These are phyloP conservation scores for Avena sativa DNA, from an alignment of 176 grass and related monocot species.

Conservation along the genomic window DNA sequence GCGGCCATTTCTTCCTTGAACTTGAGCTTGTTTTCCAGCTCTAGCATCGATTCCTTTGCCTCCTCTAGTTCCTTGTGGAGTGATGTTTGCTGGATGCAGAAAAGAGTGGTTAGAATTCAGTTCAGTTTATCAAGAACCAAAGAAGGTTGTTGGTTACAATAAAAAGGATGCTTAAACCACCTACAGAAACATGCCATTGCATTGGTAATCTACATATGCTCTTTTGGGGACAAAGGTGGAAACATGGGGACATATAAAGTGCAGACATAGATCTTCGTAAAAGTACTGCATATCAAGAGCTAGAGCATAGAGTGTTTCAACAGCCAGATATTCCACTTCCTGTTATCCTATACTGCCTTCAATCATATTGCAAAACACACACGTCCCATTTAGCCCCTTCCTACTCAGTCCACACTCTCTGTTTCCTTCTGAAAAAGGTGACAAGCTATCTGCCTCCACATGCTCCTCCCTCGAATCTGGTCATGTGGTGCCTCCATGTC, in stretches of 20 bases:
- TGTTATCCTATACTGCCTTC: background rate
- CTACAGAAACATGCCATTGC: background rate
- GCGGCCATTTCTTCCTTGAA: slow-evolving; percentile 93
- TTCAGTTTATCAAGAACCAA: background rate
- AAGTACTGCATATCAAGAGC: background rate
- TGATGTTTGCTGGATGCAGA: slow-evolving; percentile 59
- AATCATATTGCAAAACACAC: background rate
- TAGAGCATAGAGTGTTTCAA: background rate
- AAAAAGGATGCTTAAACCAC: background rate
- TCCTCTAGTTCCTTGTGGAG: slow-evolving; percentile 87
- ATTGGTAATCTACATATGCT: background rate
- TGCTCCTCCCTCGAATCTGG: too few species aligned
- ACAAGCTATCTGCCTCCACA: background rate
- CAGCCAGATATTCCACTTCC: background rate
- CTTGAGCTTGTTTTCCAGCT: slow-evolving; percentile 92
- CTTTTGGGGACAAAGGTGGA: background rate
- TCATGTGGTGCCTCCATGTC: too few species aligned
- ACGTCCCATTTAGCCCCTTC: background rate
- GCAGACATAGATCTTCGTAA: background rate
- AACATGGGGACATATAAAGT: background rate
- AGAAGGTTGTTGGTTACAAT: background rate
- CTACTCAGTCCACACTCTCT: background rate
- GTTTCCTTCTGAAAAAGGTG: background rate
- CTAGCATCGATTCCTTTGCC: slow-evolving; percentile 65
- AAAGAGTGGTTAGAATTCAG: background rate